Conservation (phyloP, 2,329 filamentous ascomycete genomes). For the Aaosphaeria pasadenensis region DNA sequence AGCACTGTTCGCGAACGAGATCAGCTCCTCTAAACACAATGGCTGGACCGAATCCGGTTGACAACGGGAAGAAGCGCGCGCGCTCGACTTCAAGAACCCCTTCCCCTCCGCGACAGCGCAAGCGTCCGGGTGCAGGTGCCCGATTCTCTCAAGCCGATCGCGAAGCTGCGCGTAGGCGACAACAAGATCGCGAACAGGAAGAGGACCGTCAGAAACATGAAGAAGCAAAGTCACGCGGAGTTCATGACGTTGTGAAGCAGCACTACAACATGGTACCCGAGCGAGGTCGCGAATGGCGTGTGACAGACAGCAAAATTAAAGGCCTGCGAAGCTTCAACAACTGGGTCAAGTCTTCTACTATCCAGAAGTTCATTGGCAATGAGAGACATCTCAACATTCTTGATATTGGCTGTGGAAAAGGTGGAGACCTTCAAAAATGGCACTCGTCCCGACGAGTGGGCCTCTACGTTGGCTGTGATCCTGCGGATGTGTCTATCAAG, state of each 20-base stretch:
- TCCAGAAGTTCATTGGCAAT: slow-evolving; percentile 75
- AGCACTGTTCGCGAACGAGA: too few species aligned
- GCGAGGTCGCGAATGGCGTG: slow-evolving; percentile 89
- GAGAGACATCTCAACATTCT: slow-evolving; percentile 69
- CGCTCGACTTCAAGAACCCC: slow-evolving; percentile 30
- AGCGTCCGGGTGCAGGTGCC: slow-evolving; percentile 51
- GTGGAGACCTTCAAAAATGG: slow-evolving; percentile 94
- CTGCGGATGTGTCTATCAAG: slow-evolving; percentile 85
- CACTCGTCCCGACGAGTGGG: slow-evolving; percentile 85
- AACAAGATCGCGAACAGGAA: slow-evolving; percentile 40
- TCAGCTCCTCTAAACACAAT: slow-evolving; percentile 7
- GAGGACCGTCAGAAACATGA: slow-evolving; percentile 48
- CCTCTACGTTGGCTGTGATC: slow-evolving; percentile 91
- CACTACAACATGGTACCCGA: slow-evolving; percentile 97
- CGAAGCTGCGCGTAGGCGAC: slow-evolving; percentile 61
- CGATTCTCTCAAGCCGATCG: slow-evolving; percentile 67
- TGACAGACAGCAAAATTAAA: slow-evolving; percentile 91
- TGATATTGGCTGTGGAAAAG: slow-evolving; percentile 95
- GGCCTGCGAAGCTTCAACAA: slow-evolving; percentile 95
- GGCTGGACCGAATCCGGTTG: slow-evolving; percentile 9
- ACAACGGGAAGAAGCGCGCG: slow-evolving; percentile 23
- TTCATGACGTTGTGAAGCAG: slow-evolving; percentile 82
- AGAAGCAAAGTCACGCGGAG: slow-evolving; percentile 50
- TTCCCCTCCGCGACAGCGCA: slow-evolving; percentile 59
- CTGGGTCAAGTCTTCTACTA: slow-evolving; percentile 97